Evolutionary conservation across 345 rosid genomes (phyloP).

Genomic region (Aquilaria sinensis): DNA sequence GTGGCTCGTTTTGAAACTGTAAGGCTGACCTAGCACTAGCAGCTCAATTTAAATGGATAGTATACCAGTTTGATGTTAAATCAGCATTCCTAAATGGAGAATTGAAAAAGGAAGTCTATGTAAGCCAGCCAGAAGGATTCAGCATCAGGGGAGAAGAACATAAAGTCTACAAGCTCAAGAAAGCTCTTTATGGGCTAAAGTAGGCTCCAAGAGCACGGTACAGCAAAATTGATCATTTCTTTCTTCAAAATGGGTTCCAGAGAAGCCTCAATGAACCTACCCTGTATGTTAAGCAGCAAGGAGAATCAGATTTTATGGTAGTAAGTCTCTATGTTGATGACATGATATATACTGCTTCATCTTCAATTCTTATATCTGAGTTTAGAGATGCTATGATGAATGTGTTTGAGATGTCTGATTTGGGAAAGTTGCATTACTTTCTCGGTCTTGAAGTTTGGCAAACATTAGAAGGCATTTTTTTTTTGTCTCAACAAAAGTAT

Average conservation of each 20-base stretch:
- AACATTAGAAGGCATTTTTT: neutral
- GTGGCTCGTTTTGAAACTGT: too few species aligned
- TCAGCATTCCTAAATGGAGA: neutral
- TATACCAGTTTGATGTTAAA: neutral
- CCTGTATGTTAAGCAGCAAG: neutral
- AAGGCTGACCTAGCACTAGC: too few species aligned
- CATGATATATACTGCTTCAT: neutral
- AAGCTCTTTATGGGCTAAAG: neutral
- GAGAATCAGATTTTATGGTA: neutral
- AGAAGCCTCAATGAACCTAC: neutral
- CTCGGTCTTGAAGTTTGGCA: neutral
- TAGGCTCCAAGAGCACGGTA: neutral
- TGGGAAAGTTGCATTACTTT: neutral
- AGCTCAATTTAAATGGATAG: neutral
- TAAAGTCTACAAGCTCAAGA: neutral
- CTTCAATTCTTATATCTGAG: neutral
- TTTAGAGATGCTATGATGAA: neutral
- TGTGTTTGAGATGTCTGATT: neutral
- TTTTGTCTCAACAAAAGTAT: constrained; percentile 5
- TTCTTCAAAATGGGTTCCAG: neutral
- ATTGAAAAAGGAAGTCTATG: neutral
- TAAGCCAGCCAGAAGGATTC: neutral
- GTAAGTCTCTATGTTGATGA: neutral
- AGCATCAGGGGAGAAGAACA: neutral
- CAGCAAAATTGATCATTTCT: neutral